Evolutionary conservation across 306 rosid genomes (phyloP).

Genomic region (Pyrus communis): DNA sequence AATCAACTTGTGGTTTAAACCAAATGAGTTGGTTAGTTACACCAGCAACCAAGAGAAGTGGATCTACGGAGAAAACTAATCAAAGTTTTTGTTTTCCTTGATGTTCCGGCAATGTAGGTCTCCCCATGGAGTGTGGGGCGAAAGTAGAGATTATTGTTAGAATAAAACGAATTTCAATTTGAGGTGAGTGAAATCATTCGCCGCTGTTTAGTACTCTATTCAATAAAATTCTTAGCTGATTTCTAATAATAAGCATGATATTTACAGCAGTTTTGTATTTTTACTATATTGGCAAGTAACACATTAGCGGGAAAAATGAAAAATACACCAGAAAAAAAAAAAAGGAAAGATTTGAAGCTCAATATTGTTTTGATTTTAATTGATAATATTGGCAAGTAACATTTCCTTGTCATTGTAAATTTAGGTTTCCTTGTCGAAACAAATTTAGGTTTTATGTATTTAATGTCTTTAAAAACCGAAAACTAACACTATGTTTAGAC

Average conservation of each 20-base stretch:
- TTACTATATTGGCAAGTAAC: too few species aligned
- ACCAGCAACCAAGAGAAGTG: slow-evolving; percentile 87
- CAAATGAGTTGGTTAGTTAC: slow-evolving; percentile 75
- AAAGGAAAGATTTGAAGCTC: too few species aligned
- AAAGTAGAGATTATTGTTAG: slow-evolving; percentile 13
- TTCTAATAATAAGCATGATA: neutral
- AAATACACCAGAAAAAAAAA: too few species aligned
- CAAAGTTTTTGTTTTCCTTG: neutral
- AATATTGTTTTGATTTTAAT: too few species aligned
- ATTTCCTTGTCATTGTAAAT: too few species aligned
- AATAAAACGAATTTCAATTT: slow-evolving; percentile 9
- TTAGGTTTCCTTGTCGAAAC: too few species aligned
- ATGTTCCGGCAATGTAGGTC: slow-evolving; percentile 15
- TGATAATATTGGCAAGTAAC: too few species aligned
- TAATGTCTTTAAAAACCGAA: too few species aligned
- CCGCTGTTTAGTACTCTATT: neutral
- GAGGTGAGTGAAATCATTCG: slow-evolving; percentile 14
- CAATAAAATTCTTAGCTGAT: neutral
- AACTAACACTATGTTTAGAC: too few species aligned
- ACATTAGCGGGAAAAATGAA: too few species aligned
- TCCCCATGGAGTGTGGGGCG: slow-evolving; percentile 9
- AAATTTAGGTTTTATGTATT: too few species aligned
- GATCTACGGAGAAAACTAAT: slow-evolving; percentile 70
- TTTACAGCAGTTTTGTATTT: too few species aligned
- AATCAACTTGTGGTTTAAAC: slow-evolving; percentile 81